Conservation (phyloP, 2,329 filamentous ascomycete genomes). For the Didymella pomorum region DNA sequence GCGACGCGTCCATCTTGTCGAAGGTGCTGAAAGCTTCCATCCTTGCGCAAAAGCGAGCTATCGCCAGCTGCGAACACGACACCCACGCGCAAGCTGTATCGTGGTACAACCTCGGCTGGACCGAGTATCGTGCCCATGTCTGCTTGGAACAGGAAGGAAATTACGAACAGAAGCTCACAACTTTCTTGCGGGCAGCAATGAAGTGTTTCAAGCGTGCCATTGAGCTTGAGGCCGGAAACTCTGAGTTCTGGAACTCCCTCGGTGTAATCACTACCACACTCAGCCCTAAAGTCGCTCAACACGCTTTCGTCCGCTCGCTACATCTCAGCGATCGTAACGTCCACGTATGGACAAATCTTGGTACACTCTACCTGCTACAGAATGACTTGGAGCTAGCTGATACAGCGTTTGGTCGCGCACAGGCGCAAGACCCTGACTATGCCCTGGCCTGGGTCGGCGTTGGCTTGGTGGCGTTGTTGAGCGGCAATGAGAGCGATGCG, state of each 20-base stretch:
- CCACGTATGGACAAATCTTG: conserved; percentile 89
- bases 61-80: conserved; percentile 76
- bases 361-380: conserved; percentile 83
- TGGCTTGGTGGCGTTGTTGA: conserved; percentile 80
- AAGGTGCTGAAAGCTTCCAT: conserved; percentile 75
- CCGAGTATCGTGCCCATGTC: conserved; percentile 81
- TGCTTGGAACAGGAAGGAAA: conserved; percentile 61
- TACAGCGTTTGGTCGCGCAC: conserved; percentile 85
- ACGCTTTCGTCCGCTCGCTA: conserved; percentile 90
- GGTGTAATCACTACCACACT: conserved; percentile 88
- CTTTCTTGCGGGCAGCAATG: conserved; percentile 81
- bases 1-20: conserved; percentile 51
- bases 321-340: conserved; percentile 88
- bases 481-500: conserved; percentile 78
- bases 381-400: conserved; percentile 88
- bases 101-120: conserved; percentile 96
- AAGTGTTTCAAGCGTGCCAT: conserved; percentile 95
- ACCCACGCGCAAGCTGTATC: conserved; percentile 91
- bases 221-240: conserved; percentile 90
- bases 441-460: conserved; percentile 94
- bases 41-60: conserved; percentile 85
- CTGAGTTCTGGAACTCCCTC: conserved; percentile 96
- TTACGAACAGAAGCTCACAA: conserved; percentile 59
- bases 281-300: conserved; percentile 88
- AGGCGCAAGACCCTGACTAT: conserved; percentile 94